Evolutionary conservation across 257 asterid genomes (phyloP), one percentile per base, ranked within the genome.

Genomic region (Nicotiana otophora): DNA sequence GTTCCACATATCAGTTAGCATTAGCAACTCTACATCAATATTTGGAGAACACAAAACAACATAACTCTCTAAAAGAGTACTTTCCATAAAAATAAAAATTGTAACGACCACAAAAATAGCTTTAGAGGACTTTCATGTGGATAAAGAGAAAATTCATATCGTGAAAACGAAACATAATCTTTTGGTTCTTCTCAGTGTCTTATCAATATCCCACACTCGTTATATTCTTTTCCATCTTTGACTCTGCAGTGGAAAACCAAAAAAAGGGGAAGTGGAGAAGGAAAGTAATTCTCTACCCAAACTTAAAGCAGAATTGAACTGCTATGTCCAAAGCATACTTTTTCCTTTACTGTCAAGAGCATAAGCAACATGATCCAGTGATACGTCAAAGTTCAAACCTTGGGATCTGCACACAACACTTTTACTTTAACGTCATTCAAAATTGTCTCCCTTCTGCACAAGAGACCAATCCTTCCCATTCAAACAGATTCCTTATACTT

Each of bases 371-470:
- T 54, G 63, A 74, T 74, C 63, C 63, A 74, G 78, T 26, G 80
- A 51, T 74, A 57, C 80, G 16, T 74, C 61, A 15, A 74, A 48
- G 74, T 57, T 46, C 10, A 64, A 79, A 58, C 82, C 82, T 79
- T 39, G 82, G 82, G 82, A 79, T 79, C 82, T 61, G 82, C 68
- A 1, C 64, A 48, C 20, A n/a, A 15, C 80, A 26, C 82, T 82
- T 83, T 83, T 23, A 72, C 89, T 87, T 87, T 84, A 82, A 26
- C 88, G 63, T 81, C 57, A 53, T 70, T 39, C 86, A 60, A 85
- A 36, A 80, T 54, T 81, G 80, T 86, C 86, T 60, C 76, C 84
- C 81, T 85, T 83, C 51, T 72, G 70, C 61, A 82, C 82, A 78
- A 28, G 70, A 53, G 12, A 36, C 61, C 72, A 78, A 78, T 31